Evolutionary conservation across 1,139 yeast genomes (phyloP), one percentile per base, ranked within the genome.

Genomic region (Sporopachydermia cereana): DNA sequence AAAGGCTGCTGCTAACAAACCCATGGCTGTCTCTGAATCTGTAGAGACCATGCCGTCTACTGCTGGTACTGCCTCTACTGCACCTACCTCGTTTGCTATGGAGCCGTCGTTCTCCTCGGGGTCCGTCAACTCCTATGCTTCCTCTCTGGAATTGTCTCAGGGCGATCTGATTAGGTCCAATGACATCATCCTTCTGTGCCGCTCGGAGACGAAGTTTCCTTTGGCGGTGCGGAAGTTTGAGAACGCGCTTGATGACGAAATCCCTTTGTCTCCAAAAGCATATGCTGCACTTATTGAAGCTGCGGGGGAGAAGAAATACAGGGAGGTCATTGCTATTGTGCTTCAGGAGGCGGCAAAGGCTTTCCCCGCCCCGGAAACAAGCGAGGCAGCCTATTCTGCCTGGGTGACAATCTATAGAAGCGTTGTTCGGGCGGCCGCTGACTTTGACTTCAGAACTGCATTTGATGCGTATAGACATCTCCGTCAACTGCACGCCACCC

Each of bases 401-500:
- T 60, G 63, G 64, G 51, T 49, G 27, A 46, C 48, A 4, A 51
- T 58, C 18, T 59, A 59, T 44, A 51, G 61, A 5, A 44, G 53
- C 18, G 49, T 56, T 12, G 56, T 59, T 16, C 49, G 48, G 12
- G 45, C 48, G 21, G 48, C 56, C 9, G 60, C 64, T 1, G 52
- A 53, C 12, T 31, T 51, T 4, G 56, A 60, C 27, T 48, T 47
- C 24, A 45, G 47, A 2, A 45, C 59, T 21, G 52, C 52, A 20
- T 36, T 44, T 4, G 24, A 22, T 3, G 46, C 46, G 24, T 53
- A 53, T 44, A 44, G 48, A n/a, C 54, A 53, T 41, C 52, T 68
- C 36, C 42, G 53, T 5, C 58, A 53, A 7, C 53, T 62, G 47
- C 64, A 65, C 3, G 53, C 61, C 3, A 50, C 52, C 25, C 71